Base-by-base conservation (phyloP, 495 filamentous ascomycete genomes). In the Penicillium steckii region DNA sequence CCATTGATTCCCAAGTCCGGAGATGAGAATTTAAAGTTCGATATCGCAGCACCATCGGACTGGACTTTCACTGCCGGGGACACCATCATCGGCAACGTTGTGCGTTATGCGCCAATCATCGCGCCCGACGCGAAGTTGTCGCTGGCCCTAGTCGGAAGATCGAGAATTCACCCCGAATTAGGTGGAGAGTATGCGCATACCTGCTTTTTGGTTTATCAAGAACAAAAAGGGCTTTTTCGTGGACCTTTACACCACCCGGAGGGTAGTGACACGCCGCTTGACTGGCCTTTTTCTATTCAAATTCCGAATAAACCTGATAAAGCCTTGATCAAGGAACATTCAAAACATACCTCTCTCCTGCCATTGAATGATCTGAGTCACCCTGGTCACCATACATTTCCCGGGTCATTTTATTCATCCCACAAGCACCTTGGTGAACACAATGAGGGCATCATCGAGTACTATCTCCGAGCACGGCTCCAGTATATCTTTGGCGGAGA, bases 11-110 rank as follows among this genome's bases (percentile, higher is more conserved):
- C 17, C 8, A 10, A 13, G 26, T 15, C 32, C 8, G 46, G 46
- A 13, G 19, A 24, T 15, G 9, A 1, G n/a, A 10, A 26, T 10
- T 33, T 49, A 13, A 49, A 49, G 1, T 19, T 41, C 19, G 35
- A 32, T 15, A 17, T 49, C 8, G 46, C 46, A 3, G 46, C 46
- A 5, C 46, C 46, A 9, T 33, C 46, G 12, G 5, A n/a, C 23
- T 49, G 33, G 46, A 37, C 46, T 6, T 49, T 38, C 27, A 2
- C n/a, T 8, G 46, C 33, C 5, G 33, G 46, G 23, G 46, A 49
- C 35, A 49, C 46, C 0, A 49, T 49, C 32, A 49, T 49, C 21
- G 46, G 46, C 29, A 49, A 33, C 33, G 32, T 49, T 23, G 38
- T 26, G 21, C 29, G 30, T 22, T 15, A 25, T 17, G 24, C 46